Percentiles rank a stretch among this genome's conserved stretches.
Evolutionary conservation across 139 green algal genomes (phyloP).

Genomic region (Picochlorum sp.): DNA sequence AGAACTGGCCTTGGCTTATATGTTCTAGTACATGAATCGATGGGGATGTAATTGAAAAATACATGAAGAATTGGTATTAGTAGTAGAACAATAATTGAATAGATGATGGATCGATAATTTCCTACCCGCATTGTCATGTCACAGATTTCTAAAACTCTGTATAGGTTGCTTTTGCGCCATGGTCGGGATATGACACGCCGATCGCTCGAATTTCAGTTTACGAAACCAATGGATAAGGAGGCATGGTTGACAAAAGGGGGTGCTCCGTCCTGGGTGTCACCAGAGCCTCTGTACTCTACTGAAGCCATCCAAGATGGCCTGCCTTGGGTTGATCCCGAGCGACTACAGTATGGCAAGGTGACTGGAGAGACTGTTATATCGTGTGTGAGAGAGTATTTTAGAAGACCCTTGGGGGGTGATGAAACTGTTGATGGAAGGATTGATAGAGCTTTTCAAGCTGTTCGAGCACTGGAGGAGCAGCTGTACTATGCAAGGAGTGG

Average conservation of each 20-base stretch:
- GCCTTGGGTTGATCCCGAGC: conserved; percentile 11
- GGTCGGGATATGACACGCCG: not conserved
- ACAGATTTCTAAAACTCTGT: conserved; percentile 2
- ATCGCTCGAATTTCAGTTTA: not conserved
- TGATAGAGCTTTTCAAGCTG: conserved; percentile 8
- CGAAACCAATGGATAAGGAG: not conserved
- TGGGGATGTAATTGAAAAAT: no score
- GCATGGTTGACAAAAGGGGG: not conserved
- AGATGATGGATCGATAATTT: no score
- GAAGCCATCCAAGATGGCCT: not conserved
- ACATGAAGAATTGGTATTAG: no score
- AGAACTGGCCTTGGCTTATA: no score
- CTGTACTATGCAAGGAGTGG: conserved; percentile 15
- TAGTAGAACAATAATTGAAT: no score
- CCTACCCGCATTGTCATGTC: not conserved
- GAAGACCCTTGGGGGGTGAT: not conserved
- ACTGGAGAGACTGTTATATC: not conserved
- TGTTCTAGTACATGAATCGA: no score
- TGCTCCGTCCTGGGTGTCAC: not conserved
- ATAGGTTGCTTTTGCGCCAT: not conserved
- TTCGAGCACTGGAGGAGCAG: conserved; percentile 29
- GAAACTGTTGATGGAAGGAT: not conserved
- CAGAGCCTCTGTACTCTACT: not conserved
- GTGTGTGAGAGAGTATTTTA: conserved; percentile 10
- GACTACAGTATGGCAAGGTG: conserved; percentile 1